Evolutionary conservation across 306 rosid genomes (phyloP).

Genomic region (Leucaena leucocephala): DNA sequence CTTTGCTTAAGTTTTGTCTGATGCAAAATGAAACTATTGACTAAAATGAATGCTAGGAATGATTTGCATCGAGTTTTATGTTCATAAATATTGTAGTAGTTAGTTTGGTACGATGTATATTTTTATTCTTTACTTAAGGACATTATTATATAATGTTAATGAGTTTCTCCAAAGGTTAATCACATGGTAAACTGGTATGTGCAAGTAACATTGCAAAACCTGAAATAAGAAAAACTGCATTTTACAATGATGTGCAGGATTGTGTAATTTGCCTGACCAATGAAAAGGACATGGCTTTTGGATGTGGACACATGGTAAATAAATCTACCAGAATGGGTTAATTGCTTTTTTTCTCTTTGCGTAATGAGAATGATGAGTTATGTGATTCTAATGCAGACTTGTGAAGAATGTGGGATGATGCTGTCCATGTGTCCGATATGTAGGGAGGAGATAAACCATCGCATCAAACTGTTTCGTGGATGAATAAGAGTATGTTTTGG

Average conservation of each 20-base stretch:
- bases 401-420: conserved; percentile 18
- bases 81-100: neutral
- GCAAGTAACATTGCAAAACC: neutral
- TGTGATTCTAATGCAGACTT: conserved; percentile 10
- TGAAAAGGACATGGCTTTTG: conserved; percentile 29
- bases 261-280: conserved; percentile 26
- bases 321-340: neutral
- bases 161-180: neutral
- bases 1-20: neutral
- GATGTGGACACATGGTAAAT: conserved; percentile 36
- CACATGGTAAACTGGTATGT: neutral
- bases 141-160: neutral
- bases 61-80: neutral
- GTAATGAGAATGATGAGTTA: neutral
- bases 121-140: neutral
- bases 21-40: neutral
- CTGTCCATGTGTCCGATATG: conserved; percentile 18
- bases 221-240: neutral
- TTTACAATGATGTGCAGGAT: neutral
- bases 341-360: neutral
- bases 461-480: conserved; percentile 13
- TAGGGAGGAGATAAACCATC: neutral
- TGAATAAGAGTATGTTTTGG: neutral
- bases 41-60: neutral
- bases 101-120: neutral